phyloP scores from a whole-genome alignment of 257 asterid genomes.

The Salvia miltiorrhiza region DNA sequence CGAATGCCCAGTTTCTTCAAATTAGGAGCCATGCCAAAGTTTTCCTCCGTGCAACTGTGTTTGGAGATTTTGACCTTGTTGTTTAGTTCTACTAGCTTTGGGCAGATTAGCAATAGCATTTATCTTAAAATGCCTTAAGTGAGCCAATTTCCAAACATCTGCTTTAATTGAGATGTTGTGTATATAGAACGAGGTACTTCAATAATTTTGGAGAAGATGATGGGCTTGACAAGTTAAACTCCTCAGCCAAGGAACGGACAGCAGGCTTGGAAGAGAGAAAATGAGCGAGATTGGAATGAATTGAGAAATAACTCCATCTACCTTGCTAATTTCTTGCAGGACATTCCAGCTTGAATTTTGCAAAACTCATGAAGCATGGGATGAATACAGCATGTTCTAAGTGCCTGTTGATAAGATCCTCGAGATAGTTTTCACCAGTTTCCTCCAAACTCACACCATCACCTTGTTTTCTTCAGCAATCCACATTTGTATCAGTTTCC shows the following conservation, averaged over 20 bases:
- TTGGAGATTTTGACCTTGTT: not conserved
- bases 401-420: not conserved
- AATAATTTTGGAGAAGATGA: conserved; percentile 16
- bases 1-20: conserved; percentile 33
- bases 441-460: not conserved
- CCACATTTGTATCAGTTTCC: not conserved
- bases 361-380: not conserved
- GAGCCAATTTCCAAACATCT: not conserved
- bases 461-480: not conserved
- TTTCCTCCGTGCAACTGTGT: not conserved
- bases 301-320: not conserved
- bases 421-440: not conserved
- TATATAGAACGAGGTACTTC: conserved; percentile 20
- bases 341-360: not conserved
- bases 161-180: not conserved
- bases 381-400: not conserved
- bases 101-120: not conserved
- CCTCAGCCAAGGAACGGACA: not conserved
- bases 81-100: not conserved
- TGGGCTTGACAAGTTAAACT: conserved; percentile 21
- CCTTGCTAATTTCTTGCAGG: not conserved
- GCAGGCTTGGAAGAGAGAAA: not conserved
- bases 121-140: not conserved
- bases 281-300: not conserved
- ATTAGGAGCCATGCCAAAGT: not conserved